Evolutionary conservation across 768 basidiomycete genomes (phyloP).

Genomic region (Mycena rebaudengoi): DNA sequence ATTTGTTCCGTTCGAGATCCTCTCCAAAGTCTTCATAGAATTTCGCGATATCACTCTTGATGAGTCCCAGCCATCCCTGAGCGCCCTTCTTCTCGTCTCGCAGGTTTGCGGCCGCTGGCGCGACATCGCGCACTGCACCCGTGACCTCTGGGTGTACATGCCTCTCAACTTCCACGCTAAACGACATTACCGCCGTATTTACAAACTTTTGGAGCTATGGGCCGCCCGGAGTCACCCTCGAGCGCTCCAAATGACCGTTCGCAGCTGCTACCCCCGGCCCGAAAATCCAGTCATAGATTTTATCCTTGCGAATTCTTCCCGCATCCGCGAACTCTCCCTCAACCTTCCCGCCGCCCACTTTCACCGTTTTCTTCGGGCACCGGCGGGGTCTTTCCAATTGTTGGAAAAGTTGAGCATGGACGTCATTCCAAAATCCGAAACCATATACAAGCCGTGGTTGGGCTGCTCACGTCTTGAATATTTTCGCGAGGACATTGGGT

Average conservation of each 20-base stretch:
- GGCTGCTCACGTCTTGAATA: background rate
- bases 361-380: background rate
- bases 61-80: background rate
- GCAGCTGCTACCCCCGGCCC: background rate
- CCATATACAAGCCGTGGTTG: background rate
- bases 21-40: background rate
- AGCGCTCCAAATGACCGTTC: background rate
- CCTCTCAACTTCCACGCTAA: background rate
- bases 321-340: background rate
- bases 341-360: background rate
- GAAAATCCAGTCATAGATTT: background rate
- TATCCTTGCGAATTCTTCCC: background rate
- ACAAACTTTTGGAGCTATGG: background rate
- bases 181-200: background rate
- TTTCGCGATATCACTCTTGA: background rate
- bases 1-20: background rate
- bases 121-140: background rate
- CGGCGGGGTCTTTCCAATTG: background rate
- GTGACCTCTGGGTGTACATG: background rate
- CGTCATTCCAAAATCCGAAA: background rate
- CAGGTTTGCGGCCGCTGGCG: constrained; percentile 10
- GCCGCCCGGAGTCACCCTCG: background rate
- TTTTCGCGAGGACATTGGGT: background rate
- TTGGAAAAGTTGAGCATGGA: background rate
- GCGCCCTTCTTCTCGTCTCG: background rate